These are phyloP conservation scores for Linum trigynum DNA, from an alignment of 345 rosid species.

Conservation along the genomic window DNA sequence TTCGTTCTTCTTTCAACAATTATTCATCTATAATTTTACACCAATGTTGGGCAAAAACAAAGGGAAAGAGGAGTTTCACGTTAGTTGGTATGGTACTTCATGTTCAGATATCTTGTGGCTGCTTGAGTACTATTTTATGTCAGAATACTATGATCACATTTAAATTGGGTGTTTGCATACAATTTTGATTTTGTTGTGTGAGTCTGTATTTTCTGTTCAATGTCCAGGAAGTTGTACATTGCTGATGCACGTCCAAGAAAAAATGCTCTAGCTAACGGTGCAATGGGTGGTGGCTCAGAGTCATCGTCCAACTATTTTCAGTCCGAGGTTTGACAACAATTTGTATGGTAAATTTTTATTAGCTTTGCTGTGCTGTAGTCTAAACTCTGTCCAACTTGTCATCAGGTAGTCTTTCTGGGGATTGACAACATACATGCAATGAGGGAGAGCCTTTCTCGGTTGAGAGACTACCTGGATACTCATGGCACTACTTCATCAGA, in stretches of 20 bases:
- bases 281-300: conserved; percentile 99
- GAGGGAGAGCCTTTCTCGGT: conserved; percentile 95
- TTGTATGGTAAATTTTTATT: conserved; percentile 16
- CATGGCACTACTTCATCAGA: conserved; percentile 91
- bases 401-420: conserved; percentile 90
- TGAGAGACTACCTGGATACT: conserved; percentile 93
- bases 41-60: not conserved
- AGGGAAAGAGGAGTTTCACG: not conserved
- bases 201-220: conserved; percentile 3
- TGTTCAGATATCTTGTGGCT: too few relatives aligned
- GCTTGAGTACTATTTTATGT: not conserved
- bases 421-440: conserved; percentile 98
- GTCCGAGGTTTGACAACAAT: conserved; percentile 66
- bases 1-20: not conserved
- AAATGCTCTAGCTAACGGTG: conserved; percentile 99
- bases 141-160: not conserved
- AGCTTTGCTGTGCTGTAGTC: conserved; percentile 5
- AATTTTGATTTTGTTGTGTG: not conserved
- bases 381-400: conserved; percentile 14
- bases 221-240: conserved; percentile 80
- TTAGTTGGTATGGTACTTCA: not conserved
- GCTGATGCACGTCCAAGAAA: conserved; percentile 98
- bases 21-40: not conserved
- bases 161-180: not conserved
- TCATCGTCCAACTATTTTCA: conserved; percentile 90